Evolutionary conservation across 371 early-diverging fungal species (phyloP).

Genomic region (Mortierella sp.): DNA sequence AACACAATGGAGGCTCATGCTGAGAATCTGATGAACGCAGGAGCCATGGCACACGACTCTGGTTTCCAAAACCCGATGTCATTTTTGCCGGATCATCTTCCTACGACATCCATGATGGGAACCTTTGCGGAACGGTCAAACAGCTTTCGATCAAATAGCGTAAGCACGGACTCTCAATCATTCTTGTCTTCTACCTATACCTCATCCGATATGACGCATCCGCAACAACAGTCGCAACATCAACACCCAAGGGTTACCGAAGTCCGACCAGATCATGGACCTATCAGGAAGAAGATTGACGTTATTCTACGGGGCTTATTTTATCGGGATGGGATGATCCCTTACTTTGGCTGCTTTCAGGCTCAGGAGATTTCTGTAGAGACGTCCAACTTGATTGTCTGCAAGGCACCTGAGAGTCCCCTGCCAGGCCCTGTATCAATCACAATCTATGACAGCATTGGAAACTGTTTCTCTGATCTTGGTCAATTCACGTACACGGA

Average conservation of each 20-base stretch:
- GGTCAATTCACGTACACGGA: slow-evolving; percentile 49
- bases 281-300: slow-evolving; percentile 43
- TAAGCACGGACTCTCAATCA: background rate
- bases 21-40: background rate
- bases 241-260: slow-evolving; percentile 24
- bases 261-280: slow-evolving; percentile 44
- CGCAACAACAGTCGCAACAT: background rate
- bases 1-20: background rate
- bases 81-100: slow-evolving; percentile 13
- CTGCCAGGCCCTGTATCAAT: slow-evolving; percentile 30
- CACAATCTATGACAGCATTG: slow-evolving; percentile 29
- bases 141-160: too few species aligned
- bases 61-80: slow-evolving; percentile 9
- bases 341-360: slow-evolving; percentile 48
- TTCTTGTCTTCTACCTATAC: slow-evolving; percentile 1
- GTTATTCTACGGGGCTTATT: slow-evolving; percentile 32
- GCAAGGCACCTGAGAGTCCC: slow-evolving; percentile 41
- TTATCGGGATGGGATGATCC: slow-evolving; percentile 46
- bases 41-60: background rate
- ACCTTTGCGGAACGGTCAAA: slow-evolving; percentile 1
- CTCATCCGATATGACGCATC: slow-evolving; percentile 8
- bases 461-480: slow-evolving; percentile 33
- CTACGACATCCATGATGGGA: slow-evolving; percentile 9
- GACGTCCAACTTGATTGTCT: slow-evolving; percentile 26
- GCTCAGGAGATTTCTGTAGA: slow-evolving; percentile 36